Percentiles rank a stretch among this genome's conserved stretches.
These are phyloP conservation scores for Aspergillus arachidicola DNA, from an alignment of 2,329 filamentous ascomycete species.

Conservation along the genomic window DNA sequence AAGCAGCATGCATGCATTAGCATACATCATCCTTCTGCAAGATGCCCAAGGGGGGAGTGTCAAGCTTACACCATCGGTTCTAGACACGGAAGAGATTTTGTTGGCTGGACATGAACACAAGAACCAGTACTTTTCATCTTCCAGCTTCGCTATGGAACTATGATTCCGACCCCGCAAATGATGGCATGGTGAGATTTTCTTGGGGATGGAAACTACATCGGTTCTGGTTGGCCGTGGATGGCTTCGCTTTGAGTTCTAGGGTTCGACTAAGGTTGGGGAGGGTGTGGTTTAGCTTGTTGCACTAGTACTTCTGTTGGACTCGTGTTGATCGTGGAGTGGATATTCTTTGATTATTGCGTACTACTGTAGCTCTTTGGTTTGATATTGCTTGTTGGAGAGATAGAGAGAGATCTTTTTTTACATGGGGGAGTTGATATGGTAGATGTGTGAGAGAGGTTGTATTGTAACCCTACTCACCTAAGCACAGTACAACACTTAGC, in stretches of 20 bases:
- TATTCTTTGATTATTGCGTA: neutral
- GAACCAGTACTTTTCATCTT: neutral
- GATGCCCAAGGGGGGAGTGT: slow-evolving; percentile 6
- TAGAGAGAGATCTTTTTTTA: too few relatives aligned
- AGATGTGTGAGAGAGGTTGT: neutral
- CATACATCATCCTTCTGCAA: slow-evolving; percentile 12
- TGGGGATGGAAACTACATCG: neutral
- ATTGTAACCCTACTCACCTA: neutral
- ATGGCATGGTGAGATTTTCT: neutral
- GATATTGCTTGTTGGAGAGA: neutral
- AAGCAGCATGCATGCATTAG: slow-evolving; percentile 9
- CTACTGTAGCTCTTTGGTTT: neutral
- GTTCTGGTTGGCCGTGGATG: neutral
- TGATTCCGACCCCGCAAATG: neutral
- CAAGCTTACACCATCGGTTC: slow-evolving; percentile 4
- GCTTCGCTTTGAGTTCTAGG: neutral
- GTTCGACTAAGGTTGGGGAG: neutral
- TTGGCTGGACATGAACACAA: slow-evolving; percentile 1
- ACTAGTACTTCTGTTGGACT: neutral
- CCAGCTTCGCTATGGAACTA: neutral
- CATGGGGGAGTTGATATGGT: neutral
- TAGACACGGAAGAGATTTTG: neutral
- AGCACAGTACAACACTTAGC: neutral
- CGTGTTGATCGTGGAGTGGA: neutral
- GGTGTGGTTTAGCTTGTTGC: neutral